A percentile compares a stretch with the other conserved stretches of the same genome.
Evolutionary conservation across 805 yeast genomes (phyloP).

Genomic region (Tetrapisispora taiwanensis): DNA sequence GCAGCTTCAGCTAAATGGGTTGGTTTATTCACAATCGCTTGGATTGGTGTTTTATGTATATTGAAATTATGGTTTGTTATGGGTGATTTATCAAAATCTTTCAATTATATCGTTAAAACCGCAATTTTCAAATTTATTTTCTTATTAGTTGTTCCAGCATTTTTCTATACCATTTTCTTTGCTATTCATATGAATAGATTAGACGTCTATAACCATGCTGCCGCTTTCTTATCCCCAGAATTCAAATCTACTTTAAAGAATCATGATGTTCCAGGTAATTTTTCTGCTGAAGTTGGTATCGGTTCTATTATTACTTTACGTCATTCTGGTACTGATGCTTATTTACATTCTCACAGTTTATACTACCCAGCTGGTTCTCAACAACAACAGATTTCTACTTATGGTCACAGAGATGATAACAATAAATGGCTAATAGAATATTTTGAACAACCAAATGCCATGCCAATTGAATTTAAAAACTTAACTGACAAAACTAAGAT

Average conservation of each 20-base stretch:
- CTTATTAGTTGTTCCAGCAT: slow-evolving; percentile 48
- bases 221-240: slow-evolving; percentile 61
- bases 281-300: slow-evolving; percentile 60
- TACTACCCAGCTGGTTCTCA: slow-evolving; percentile 68
- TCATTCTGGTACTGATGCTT: slow-evolving; percentile 67
- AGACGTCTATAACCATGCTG: slow-evolving; percentile 56
- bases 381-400: slow-evolving; percentile 74
- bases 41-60: slow-evolving; percentile 58
- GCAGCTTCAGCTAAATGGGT: slow-evolving; percentile 77
- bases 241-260: slow-evolving; percentile 57
- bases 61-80: slow-evolving; percentile 59
- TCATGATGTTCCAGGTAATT: slow-evolving; percentile 47
- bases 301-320: slow-evolving; percentile 58
- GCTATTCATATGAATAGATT: slow-evolving; percentile 53
- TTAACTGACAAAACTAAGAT: slow-evolving; percentile 60
- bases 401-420: slow-evolving; percentile 68
- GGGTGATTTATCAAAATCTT: slow-evolving; percentile 54
- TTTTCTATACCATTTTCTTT: slow-evolving; percentile 49
- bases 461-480: slow-evolving; percentile 44
- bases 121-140: slow-evolving; percentile 41
- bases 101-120: slow-evolving; percentile 37
- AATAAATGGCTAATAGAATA: slow-evolving; percentile 66
- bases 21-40: slow-evolving; percentile 68
- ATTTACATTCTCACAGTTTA: slow-evolving; percentile 70
- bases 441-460: slow-evolving; percentile 37